phyloP scores from a whole-genome alignment of 768 basidiomycete species.

The Lactarius hatsudake region DNA sequence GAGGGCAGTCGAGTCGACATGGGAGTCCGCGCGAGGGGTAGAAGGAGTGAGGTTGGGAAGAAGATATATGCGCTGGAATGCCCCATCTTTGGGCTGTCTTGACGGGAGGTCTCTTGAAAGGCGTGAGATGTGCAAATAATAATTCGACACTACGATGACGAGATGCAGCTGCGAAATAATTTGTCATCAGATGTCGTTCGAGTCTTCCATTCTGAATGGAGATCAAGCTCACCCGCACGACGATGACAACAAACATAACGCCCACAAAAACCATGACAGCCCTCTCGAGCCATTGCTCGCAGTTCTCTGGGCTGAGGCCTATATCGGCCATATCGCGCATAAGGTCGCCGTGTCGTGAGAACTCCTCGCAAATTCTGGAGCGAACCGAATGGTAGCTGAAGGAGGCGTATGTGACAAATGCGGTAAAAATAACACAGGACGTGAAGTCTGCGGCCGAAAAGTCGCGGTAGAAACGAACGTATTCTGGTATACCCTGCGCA shows the following conservation, averaged over 20 bases:
- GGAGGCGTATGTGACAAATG: slow-evolving; percentile 55
- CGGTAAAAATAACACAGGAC: slow-evolving; percentile 59
- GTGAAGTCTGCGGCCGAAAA: slow-evolving; percentile 77
- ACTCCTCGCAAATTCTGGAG: slow-evolving; percentile 66
- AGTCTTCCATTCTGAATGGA: background rate
- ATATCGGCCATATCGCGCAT: slow-evolving; percentile 67
- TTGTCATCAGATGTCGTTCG: slow-evolving; percentile 2
- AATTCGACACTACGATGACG: slow-evolving; percentile 66
- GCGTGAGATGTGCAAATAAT: slow-evolving; percentile 56
- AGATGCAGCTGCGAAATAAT: slow-evolving; percentile 59
- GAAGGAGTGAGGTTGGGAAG: slow-evolving; percentile 43
- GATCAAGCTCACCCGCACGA: slow-evolving; percentile 56
- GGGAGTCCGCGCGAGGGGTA: slow-evolving; percentile 27
- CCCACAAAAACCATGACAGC: slow-evolving; percentile 58
- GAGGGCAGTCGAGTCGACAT: slow-evolving; percentile 29
- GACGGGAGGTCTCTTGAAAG: slow-evolving; percentile 33
- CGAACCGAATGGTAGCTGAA: slow-evolving; percentile 53
- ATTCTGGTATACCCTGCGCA: slow-evolving; percentile 54
- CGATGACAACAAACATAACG: slow-evolving; percentile 57
- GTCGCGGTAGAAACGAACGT: slow-evolving; percentile 79
- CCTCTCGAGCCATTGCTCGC: slow-evolving; percentile 74
- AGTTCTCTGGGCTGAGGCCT: slow-evolving; percentile 75
- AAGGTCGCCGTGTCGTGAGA: slow-evolving; percentile 72
- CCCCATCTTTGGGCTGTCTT: slow-evolving; percentile 29
- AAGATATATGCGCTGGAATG: slow-evolving; percentile 61